Evolutionary conservation across 768 basidiomycete genomes (phyloP).

Genomic region (Suillus placidus): DNA sequence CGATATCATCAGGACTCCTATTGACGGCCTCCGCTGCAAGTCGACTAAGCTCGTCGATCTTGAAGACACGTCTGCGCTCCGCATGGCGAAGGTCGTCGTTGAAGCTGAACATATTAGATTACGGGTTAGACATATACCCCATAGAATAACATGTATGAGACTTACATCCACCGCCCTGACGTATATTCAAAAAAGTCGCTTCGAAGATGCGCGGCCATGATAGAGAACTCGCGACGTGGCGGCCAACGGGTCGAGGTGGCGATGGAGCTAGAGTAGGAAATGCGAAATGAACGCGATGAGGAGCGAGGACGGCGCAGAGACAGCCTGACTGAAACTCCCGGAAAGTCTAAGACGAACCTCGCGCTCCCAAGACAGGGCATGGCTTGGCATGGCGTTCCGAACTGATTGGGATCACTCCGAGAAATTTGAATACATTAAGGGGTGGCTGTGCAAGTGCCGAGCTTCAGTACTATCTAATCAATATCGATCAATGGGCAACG

Average conservation of each 20-base stretch:
- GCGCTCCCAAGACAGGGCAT: no score
- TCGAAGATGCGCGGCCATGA: constrained; percentile 29
- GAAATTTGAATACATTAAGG: no score
- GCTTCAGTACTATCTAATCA: neutral
- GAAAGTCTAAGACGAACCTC: neutral
- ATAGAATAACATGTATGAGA: constrained; percentile 33
- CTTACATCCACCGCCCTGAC: constrained; percentile 47
- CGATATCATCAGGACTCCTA: constrained; percentile 41
- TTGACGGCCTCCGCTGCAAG: constrained; percentile 48
- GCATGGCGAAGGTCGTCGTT: constrained; percentile 48
- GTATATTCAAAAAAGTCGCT: constrained; percentile 45
- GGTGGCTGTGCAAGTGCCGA: neutral
- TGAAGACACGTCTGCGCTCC: constrained; percentile 47
- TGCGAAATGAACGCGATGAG: neutral
- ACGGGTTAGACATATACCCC: constrained; percentile 31
- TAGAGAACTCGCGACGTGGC: constrained; percentile 17
- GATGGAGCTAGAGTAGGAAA: neutral
- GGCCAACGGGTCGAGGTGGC: neutral
- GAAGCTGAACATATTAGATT: constrained; percentile 34
- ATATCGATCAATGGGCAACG: constrained; percentile 22
- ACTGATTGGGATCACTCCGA: no score
- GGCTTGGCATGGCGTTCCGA: no score
- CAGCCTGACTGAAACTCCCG: neutral
- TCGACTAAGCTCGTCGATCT: constrained; percentile 44
- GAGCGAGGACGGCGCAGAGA: neutral